phyloP scores from a whole-genome alignment of 768 basidiomycete genomes.

The Rhodotorula taiwanensis region DNA sequence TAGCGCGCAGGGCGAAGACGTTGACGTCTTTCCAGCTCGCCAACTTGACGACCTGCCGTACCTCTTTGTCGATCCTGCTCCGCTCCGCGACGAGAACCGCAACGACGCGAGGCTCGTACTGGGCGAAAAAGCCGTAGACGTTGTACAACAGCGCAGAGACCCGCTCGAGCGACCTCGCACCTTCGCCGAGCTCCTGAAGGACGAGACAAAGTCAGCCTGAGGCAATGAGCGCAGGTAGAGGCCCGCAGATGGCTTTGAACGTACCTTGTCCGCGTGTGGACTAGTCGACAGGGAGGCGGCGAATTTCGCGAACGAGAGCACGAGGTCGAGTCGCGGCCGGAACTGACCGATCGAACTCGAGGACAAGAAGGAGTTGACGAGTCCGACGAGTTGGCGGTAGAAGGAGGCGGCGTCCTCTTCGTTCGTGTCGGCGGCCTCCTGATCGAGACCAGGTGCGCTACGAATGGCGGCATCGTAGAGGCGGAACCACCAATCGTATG shows the following conservation, averaged over 20 bases:
- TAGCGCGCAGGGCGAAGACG: conserved; percentile 82
- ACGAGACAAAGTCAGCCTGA: accelerated
- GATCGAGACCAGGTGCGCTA: conserved; percentile 45
- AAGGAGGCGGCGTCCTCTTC: conserved; percentile 42
- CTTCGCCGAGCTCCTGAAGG: conserved; percentile 25
- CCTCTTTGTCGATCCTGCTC: conserved; percentile 63
- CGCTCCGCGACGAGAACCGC: conserved; percentile 56
- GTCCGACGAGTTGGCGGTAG: conserved; percentile 60
- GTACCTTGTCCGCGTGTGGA: conserved; percentile 4
- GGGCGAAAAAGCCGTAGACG: conserved; percentile 58
- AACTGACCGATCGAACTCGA: conserved; percentile 80
- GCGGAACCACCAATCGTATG: conserved; percentile 81
- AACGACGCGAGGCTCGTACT: conserved; percentile 54
- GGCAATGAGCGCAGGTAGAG: no score
- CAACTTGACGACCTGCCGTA: conserved; percentile 78
- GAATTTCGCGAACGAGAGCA: conserved; percentile 55
- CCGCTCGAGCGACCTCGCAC: conserved; percentile 48
- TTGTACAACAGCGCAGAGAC: conserved; percentile 58
- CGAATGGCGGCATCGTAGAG: conserved; percentile 61
- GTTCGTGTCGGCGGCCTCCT: conserved; percentile 42
- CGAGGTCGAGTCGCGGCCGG: conserved; percentile 57
- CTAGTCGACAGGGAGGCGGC: conserved; percentile 19
- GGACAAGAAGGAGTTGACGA: conserved; percentile 72
- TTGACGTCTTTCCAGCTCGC: conserved; percentile 99
- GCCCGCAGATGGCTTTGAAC: background rate